phyloP scores from a whole-genome alignment of 2,329 filamentous ascomycete species.

The Phyllosticta citribraziliensis region DNA sequence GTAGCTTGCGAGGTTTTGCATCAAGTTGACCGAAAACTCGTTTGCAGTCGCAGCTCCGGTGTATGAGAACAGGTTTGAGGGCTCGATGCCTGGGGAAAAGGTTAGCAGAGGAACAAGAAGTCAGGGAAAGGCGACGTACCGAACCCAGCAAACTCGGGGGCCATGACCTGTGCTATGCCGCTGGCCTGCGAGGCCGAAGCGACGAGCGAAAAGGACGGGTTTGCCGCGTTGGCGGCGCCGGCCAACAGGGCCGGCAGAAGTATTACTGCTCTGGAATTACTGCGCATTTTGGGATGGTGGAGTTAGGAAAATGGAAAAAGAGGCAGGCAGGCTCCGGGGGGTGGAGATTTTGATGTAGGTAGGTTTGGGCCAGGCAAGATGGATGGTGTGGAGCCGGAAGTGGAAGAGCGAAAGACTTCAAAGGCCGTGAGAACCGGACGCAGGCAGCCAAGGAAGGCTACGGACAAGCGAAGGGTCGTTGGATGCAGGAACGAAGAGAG shows the following conservation, averaged over 20 bases:
- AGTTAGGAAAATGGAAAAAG: not conserved
- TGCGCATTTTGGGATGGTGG: not conserved
- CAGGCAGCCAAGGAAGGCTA: not conserved
- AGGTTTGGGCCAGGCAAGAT: not conserved
- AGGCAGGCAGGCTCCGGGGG: no score
- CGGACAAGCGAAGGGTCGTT: not conserved
- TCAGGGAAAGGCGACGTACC: slow-evolving; percentile 25
- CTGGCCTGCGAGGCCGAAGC: slow-evolving; percentile 19
- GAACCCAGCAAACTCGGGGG: slow-evolving; percentile 5
- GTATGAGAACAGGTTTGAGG: slow-evolving; percentile 44
- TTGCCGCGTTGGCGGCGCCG: slow-evolving; percentile 14
- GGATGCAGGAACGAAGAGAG: not conserved
- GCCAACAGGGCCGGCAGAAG: not conserved
- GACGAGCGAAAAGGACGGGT: slow-evolving; percentile 23
- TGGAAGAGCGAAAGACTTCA: not conserved
- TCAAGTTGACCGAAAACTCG: slow-evolving; percentile 36
- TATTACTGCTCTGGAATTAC: not conserved
- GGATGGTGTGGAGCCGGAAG: not conserved
- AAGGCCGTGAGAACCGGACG: not conserved
- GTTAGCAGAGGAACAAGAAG: slow-evolving; percentile 23
- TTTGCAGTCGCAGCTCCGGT: slow-evolving; percentile 36
- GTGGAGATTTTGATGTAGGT: no score
- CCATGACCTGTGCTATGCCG: slow-evolving; percentile 9
- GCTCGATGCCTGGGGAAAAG: slow-evolving; percentile 34
- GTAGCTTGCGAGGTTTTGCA: slow-evolving; percentile 41